A percentile compares a stretch with the other conserved stretches of the same genome.
Conservation (phyloP, 495 filamentous ascomycete genomes). For the Thermochaetoides thermophila region DNA sequence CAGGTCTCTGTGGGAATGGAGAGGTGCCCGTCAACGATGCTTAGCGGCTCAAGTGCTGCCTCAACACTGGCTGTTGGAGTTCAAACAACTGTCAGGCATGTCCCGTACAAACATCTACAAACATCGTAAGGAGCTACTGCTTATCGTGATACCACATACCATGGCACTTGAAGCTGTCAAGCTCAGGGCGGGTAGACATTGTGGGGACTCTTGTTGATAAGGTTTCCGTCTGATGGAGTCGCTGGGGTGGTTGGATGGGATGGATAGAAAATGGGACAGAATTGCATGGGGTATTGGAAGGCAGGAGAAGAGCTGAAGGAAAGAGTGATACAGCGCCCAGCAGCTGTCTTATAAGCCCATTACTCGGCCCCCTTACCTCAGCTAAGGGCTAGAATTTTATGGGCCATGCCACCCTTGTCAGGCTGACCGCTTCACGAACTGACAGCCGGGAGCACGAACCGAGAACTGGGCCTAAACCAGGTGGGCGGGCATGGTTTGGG, state of each 20-base stretch:
- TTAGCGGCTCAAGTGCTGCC: constrained; percentile 8
- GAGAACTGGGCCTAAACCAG: not conserved
- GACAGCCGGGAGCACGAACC: no score
- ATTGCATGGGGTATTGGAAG: no score
- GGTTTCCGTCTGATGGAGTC: no score
- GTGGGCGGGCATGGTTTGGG: constrained; percentile 3
- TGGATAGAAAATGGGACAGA: not conserved
- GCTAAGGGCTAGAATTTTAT: not conserved
- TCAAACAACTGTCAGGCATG: not conserved
- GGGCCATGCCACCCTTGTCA: not conserved
- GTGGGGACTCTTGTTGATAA: not conserved
- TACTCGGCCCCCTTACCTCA: no score
- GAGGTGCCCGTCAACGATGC: constrained; percentile 6
- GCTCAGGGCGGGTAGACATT: not conserved
- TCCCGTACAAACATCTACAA: no score
- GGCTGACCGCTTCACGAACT: not conserved
- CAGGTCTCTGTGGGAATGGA: constrained; percentile 13
- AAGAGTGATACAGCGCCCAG: not conserved
- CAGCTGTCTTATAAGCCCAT: no score
- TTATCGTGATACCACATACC: not conserved
- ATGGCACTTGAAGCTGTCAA: constrained; percentile 1
- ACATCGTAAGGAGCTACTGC: no score
- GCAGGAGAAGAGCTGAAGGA: not conserved
- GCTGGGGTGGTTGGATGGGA: not conserved
- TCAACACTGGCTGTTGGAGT: constrained; percentile 12